phyloP scores from a whole-genome alignment of 371 early-diverging fungal species.

The Circinella umbellata region DNA sequence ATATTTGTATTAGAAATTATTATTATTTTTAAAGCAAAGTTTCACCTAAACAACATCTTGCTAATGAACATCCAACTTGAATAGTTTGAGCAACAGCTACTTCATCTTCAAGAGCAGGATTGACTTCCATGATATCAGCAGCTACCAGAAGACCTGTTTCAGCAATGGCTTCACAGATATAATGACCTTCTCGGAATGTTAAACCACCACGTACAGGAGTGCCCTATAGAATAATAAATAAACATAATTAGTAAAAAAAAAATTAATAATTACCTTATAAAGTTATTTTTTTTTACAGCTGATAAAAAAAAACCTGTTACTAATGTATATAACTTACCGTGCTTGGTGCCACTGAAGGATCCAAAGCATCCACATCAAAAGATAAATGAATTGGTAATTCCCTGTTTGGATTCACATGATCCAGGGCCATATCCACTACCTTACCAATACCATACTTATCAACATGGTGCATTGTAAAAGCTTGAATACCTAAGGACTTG shows the following conservation, averaged over 20 bases:
- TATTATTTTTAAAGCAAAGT: constrained; percentile 53
- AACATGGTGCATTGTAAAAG: constrained; percentile 97
- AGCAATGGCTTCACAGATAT: constrained; percentile 89
- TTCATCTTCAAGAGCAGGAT: constrained; percentile 85
- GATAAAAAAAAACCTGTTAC: background rate
- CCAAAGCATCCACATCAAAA: constrained; percentile 21
- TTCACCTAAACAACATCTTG: constrained; percentile 84
- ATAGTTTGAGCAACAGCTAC: constrained; percentile 81
- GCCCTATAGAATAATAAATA: constrained; percentile 38
- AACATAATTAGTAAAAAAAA: background rate
- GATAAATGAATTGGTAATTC: constrained; percentile 88
- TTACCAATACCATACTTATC: constrained; percentile 94
- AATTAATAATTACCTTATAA: background rate
- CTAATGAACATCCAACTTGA: constrained; percentile 84
- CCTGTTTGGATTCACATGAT: constrained; percentile 85
- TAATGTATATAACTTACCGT: constrained; percentile 47
- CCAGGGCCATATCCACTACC: constrained; percentile 92
- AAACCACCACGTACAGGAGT: constrained; percentile 98
- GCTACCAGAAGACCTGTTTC: constrained; percentile 92
- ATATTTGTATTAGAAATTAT: background rate
- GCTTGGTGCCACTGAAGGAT: constrained; percentile 18
- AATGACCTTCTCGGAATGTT: constrained; percentile 90
- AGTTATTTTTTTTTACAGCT: background rate
- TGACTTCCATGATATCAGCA: constrained; percentile 94
- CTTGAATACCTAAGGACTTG: constrained; percentile 81